phyloP scores from a whole-genome alignment of 164 flowering plant species.

The Akebia trifoliata region DNA sequence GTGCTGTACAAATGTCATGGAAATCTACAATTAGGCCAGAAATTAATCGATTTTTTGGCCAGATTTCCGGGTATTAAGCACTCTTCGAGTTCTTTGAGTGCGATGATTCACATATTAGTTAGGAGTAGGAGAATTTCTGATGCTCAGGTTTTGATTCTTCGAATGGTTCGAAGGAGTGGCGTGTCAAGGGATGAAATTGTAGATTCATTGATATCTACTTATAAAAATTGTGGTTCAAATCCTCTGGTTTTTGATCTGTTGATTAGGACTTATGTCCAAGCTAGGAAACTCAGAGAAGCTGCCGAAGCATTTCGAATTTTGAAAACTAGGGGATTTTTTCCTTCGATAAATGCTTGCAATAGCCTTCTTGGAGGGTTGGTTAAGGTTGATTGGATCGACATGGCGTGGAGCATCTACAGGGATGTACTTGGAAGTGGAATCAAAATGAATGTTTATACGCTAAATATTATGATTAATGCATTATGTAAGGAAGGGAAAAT shows the following conservation, averaged over 20 bases:
- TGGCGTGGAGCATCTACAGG: constrained; percentile 65
- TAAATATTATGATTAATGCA: constrained; percentile 84
- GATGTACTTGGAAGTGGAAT: constrained; percentile 42
- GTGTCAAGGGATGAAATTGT: constrained; percentile 57
- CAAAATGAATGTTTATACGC: constrained; percentile 61
- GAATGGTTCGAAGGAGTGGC: constrained; percentile 74
- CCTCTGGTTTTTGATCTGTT: constrained; percentile 62
- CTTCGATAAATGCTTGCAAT: constrained; percentile 73
- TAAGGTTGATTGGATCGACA: constrained; percentile 70
- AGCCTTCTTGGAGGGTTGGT: constrained; percentile 80
- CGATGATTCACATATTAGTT: constrained; percentile 57
- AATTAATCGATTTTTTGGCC: constrained; percentile 42
- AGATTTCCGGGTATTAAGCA: constrained; percentile 39
- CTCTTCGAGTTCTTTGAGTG: constrained; percentile 48
- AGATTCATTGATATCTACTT: constrained; percentile 43
- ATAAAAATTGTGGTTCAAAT: constrained; percentile 38
- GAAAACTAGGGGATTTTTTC: constrained; percentile 40
- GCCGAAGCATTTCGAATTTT: constrained; percentile 54
- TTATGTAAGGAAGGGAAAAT: constrained; percentile 64
- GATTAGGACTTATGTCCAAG: constrained; percentile 81
- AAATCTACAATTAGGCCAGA: constrained; percentile 40
- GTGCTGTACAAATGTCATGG: constrained; percentile 47
- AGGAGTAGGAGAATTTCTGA: constrained; percentile 51
- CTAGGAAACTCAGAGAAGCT: constrained; percentile 70
- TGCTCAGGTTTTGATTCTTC: constrained; percentile 71